phyloP scores from a whole-genome alignment of 2,329 filamentous ascomycete genomes.

The Fusarium graminum region DNA sequence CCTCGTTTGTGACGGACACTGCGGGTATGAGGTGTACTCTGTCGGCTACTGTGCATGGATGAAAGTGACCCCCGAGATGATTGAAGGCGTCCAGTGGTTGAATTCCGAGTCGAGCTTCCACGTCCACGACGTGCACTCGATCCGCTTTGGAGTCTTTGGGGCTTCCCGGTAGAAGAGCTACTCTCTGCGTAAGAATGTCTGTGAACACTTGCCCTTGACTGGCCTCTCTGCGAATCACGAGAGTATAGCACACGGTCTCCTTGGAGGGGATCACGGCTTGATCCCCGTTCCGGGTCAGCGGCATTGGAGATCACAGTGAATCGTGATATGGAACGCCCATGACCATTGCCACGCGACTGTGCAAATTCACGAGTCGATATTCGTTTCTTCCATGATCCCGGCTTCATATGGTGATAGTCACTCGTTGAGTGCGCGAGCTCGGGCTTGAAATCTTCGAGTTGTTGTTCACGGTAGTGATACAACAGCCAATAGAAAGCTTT shows the following conservation, averaged over 20 bases:
- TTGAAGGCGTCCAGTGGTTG: conserved; percentile 50
- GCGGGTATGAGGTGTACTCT: conserved; percentile 58
- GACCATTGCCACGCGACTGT: conserved; percentile 59
- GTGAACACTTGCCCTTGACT: conserved; percentile 77
- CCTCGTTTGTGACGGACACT: conserved; percentile 64
- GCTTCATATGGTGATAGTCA: conserved; percentile 86
- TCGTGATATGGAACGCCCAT: conserved; percentile 68
- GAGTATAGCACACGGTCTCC: conserved; percentile 68
- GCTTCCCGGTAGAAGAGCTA: conserved; percentile 45
- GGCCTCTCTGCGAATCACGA: conserved; percentile 64
- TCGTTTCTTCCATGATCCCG: conserved; percentile 68
- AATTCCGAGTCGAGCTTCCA: conserved; percentile 48
- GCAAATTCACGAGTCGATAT: conserved; percentile 73
- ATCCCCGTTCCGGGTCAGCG: conserved; percentile 58
- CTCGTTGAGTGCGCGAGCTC: conserved; percentile 87
- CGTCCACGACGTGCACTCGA: conserved; percentile 53
- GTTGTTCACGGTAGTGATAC: conserved; percentile 82
- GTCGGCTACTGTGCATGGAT: conserved; percentile 63
- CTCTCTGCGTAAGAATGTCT: conserved; percentile 58
- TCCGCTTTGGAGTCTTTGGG: conserved; percentile 54
- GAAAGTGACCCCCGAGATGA: conserved; percentile 60
- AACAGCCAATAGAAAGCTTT: conserved; percentile 93
- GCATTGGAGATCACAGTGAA: conserved; percentile 76
- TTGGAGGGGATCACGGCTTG: conserved; percentile 87
- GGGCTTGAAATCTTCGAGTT: conserved; percentile 87